Evolutionary conservation across 345 rosid genomes (phyloP).

Genomic region (Viola odorata): DNA sequence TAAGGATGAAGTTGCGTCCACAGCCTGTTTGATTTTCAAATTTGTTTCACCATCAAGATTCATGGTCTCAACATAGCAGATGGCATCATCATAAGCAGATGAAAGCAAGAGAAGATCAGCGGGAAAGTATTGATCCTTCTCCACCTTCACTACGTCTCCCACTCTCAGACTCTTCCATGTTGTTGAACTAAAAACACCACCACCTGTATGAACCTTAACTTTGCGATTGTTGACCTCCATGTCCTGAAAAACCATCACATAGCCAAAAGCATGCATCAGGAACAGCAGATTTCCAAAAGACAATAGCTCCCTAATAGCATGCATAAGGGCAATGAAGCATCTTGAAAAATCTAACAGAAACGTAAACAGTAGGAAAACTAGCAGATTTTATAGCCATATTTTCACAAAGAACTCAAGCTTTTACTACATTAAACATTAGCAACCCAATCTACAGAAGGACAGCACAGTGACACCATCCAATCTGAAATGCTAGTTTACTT

Average conservation of each 20-base stretch:
- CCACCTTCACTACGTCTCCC: conserved; percentile 81
- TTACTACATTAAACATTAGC: background rate
- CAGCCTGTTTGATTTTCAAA: conserved; percentile 74
- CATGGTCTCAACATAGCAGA: conserved; percentile 94
- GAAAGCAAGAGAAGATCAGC: conserved; percentile 77
- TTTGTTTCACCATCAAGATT: conserved; percentile 96
- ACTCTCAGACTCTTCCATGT: conserved; percentile 67
- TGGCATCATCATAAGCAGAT: conserved; percentile 73
- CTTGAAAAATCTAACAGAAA: background rate
- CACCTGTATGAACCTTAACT: conserved; percentile 43
- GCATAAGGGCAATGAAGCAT: background rate
- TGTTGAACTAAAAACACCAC: no score
- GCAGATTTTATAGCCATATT: background rate
- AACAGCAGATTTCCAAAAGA: background rate
- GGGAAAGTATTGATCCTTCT: conserved; percentile 79
- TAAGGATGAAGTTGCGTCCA: conserved; percentile 59
- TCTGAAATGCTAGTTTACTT: background rate
- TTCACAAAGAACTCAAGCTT: background rate
- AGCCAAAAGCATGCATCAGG: conserved; percentile 1
- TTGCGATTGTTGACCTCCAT: conserved; percentile 72
- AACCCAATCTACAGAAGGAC: background rate
- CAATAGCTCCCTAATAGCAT: background rate
- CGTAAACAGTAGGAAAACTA: background rate
- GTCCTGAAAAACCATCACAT: conserved; percentile 42
- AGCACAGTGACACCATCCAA: background rate